Conservation (phyloP, 2,329 filamentous ascomycete species). For the Penicillium sp. region DNA sequence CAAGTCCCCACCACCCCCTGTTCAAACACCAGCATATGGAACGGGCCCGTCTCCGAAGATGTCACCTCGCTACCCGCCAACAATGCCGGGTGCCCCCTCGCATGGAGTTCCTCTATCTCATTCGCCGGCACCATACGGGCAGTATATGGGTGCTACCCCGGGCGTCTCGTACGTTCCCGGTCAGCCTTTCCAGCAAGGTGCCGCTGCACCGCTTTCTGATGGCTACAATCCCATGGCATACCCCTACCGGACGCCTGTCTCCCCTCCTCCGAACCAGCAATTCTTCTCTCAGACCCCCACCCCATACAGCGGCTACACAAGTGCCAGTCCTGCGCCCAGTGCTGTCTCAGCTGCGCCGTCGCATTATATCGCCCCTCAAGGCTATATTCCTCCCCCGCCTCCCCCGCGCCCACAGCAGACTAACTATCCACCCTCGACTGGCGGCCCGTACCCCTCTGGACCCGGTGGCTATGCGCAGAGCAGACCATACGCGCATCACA, state of each 20-base stretch:
- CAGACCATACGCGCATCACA: conserved; percentile 43
- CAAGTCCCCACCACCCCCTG: conserved; percentile 37
- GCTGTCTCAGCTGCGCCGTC: conserved; percentile 32
- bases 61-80: conserved; percentile 37
- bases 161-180: conserved; percentile 30
- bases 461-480: conserved; percentile 56
- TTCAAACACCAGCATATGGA: conserved; percentile 33
- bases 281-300: conserved; percentile 37
- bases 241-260: conserved; percentile 43
- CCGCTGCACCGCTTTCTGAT: conserved; percentile 42
- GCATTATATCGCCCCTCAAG: conserved; percentile 53
- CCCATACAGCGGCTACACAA: conserved; percentile 36
- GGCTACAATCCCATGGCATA: conserved; percentile 54
- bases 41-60: conserved; percentile 42
- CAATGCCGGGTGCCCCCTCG: conserved; percentile 23
- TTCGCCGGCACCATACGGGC: conserved; percentile 37
- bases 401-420: conserved; percentile 61
- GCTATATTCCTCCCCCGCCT: conserved; percentile 65
- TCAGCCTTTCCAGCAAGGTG: conserved; percentile 43
- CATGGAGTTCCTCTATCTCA: conserved; percentile 34
- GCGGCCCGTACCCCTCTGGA: conserved; percentile 52
- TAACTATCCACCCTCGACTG: conserved; percentile 43
- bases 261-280: conserved; percentile 44
- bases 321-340: conserved; percentile 33
- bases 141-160: conserved; percentile 30